Base-by-base conservation (phyloP, 2,329 filamentous ascomycete species). In the Drechslerella stenobrocha region DNA sequence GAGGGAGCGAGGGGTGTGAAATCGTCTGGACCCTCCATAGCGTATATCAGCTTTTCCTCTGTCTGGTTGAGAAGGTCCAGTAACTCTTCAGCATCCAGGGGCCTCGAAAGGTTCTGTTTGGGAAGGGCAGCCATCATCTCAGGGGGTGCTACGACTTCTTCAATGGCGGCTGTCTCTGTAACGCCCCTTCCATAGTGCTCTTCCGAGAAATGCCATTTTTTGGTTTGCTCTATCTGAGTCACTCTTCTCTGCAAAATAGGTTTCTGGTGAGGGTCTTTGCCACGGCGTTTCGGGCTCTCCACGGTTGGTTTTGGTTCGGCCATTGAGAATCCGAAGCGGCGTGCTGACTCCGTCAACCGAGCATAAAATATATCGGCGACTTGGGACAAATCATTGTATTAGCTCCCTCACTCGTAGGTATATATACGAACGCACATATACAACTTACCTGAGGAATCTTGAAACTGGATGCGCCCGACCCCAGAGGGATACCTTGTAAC, bases 321-420 rank as follows among this genome's bases (percentile, higher is more conserved):
- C 11, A 44, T 58, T 13, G 34, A 40, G 40, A 69, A 63, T 6
- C 64, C 64, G 30, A 69, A 63, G 13, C 58, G 57, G 7, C 42
- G 42, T 9, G 64, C 64, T 3, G 57, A 57, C 42, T 69, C 64
- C 20, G 64, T 69, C 32, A 69, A 53, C 24, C 64, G 46, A 45
- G 56, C 57, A 26, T 61, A 69, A 40, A 69, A 69, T 40, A 63
- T 44, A 45, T 69, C 37, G 40, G 57, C 64, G 40, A 53, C 63
- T 67, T 28, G 13, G 5, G 18, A 46, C 28, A 26, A 20, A 37
- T 20, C 15, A 8, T 40, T 51, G n/a, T 52, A 56, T 28, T 3
- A 23, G 15, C 9, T 20, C 4, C 18, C 37, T 42, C 13, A 4
- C 18, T 4, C 9, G 18, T 3, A 2, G 15, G 13, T 20, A n/a